phyloP scores from a whole-genome alignment of 495 filamentous ascomycete species.

The Penicillium verhagenii region DNA sequence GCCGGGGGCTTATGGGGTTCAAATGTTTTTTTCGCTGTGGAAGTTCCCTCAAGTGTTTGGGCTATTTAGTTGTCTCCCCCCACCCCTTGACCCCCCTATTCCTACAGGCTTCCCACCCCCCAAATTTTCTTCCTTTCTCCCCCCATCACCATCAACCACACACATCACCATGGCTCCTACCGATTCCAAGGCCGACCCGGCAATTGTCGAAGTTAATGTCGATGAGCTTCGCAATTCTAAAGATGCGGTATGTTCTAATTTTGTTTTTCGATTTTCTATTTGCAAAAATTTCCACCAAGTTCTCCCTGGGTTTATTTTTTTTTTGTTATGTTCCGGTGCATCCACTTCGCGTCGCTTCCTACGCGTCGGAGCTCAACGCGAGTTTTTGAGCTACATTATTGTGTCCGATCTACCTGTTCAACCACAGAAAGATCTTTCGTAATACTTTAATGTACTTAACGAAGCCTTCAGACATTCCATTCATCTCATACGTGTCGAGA shows the following conservation, averaged over 20 bases:
- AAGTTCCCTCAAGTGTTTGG: not conserved
- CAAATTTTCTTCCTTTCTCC: constrained; percentile 20
- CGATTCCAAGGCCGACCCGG: constrained; percentile 9
- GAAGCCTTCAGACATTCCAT: not conserved
- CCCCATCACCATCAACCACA: constrained; percentile 3
- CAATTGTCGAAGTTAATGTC: constrained; percentile 49
- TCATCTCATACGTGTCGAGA: not conserved
- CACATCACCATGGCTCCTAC: constrained; percentile 1
- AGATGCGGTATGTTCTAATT: constrained; percentile 57
- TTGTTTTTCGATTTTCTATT: not conserved
- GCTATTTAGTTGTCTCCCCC: constrained; percentile 28
- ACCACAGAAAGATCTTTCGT: not conserved
- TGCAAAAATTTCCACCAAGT: constrained; percentile 2
- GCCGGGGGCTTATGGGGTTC: constrained; percentile 6
- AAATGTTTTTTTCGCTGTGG: too few species aligned
- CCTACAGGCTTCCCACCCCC: constrained; percentile 9
- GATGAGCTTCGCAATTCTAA: constrained; percentile 62
- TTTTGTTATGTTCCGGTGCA: constrained; percentile 10
- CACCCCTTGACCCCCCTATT: constrained; percentile 9
- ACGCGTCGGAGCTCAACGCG: constrained; percentile 24
- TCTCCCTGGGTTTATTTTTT: constrained; percentile 9
- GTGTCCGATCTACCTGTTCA: not conserved
- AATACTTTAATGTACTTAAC: not conserved
- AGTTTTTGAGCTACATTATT: constrained; percentile 1
- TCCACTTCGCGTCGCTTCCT: constrained; percentile 15